Percentiles rank a stretch among this genome's conserved stretches.
phyloP scores from a whole-genome alignment of 352 stramenopile species.

The Phytophthora parvispora region DNA sequence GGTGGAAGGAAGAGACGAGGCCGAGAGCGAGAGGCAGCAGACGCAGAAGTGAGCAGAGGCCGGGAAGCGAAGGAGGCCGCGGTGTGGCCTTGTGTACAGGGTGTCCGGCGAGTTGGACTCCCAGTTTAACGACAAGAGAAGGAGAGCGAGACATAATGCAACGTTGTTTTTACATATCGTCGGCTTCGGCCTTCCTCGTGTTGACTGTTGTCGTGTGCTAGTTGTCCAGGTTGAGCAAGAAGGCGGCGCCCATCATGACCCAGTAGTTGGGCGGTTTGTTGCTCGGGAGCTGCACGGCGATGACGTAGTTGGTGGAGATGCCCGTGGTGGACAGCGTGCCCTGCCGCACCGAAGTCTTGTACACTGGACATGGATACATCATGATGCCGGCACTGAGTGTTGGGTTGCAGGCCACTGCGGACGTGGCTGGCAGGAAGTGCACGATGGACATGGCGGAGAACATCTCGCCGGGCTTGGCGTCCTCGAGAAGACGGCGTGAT shows the following conservation, averaged over 20 bases:
- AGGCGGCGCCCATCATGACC: conserved; percentile 94
- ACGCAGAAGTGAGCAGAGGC: conserved; percentile 3
- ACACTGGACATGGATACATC: conserved; percentile 94
- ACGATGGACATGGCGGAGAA: conserved; percentile 93
- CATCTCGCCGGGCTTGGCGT: conserved; percentile 93
- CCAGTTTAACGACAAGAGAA: conserved; percentile 37
- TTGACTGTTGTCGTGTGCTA: conserved; percentile 25
- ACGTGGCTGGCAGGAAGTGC: conserved; percentile 90
- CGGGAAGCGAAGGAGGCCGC: not conserved
- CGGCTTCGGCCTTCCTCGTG: conserved; percentile 21
- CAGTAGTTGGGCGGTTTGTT: conserved; percentile 88
- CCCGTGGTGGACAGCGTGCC: conserved; percentile 94
- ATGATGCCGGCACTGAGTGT: conserved; percentile 5
- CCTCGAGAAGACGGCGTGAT: conserved; percentile 70
- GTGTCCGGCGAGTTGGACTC: conserved; percentile 33
- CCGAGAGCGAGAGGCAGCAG: not conserved
- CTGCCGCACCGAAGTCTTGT: conserved; percentile 95
- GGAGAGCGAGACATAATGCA: conserved; percentile 42
- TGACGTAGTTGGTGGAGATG: conserved; percentile 96
- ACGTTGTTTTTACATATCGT: conserved; percentile 43
- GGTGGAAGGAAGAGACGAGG: not conserved
- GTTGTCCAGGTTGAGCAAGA: conserved; percentile 94
- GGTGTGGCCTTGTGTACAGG: conserved; percentile 32
- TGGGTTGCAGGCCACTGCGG: conserved; percentile 44
- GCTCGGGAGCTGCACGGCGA: conserved; percentile 93